Conservation (phyloP, 306 rosid genomes). For the Glycyrrhiza uralensis region DNA sequence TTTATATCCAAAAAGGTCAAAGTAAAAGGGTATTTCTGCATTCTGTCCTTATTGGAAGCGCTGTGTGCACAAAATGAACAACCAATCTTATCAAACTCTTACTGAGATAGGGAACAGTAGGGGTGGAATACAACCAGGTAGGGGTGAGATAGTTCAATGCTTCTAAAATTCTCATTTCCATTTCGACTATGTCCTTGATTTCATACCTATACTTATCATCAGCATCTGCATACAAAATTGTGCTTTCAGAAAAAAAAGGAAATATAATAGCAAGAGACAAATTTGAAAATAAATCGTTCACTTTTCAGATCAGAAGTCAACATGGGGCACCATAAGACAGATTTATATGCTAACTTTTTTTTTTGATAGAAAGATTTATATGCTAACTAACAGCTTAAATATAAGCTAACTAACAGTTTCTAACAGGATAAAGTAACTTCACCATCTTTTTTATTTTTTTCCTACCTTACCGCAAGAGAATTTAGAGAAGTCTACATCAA, state of each 20-base stretch:
- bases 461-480: too few relatives aligned
- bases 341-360: neutral
- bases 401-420: too few relatives aligned
- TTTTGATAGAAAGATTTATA: too few relatives aligned
- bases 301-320: slow-evolving; percentile 14
- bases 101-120: slow-evolving; percentile 87
- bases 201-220: slow-evolving; percentile 86
- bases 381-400: too few relatives aligned
- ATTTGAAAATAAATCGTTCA: slow-evolving; percentile 13
- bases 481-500: too few relatives aligned
- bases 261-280: slow-evolving; percentile 9
- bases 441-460: too few relatives aligned
- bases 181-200: slow-evolving; percentile 92
- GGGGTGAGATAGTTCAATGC: slow-evolving; percentile 88
- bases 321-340: neutral
- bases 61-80: neutral
- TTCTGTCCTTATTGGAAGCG: neutral
- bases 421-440: too few relatives aligned
- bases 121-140: slow-evolving; percentile 94
- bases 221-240: slow-evolving; percentile 45
- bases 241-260: slow-evolving; percentile 22
- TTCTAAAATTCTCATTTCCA: slow-evolving; percentile 98
- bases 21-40: neutral
- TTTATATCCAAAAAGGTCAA: neutral
- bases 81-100: slow-evolving; percentile 39